phyloP scores from a whole-genome alignment of 345 rosid genomes.

The Camelina hispida region DNA sequence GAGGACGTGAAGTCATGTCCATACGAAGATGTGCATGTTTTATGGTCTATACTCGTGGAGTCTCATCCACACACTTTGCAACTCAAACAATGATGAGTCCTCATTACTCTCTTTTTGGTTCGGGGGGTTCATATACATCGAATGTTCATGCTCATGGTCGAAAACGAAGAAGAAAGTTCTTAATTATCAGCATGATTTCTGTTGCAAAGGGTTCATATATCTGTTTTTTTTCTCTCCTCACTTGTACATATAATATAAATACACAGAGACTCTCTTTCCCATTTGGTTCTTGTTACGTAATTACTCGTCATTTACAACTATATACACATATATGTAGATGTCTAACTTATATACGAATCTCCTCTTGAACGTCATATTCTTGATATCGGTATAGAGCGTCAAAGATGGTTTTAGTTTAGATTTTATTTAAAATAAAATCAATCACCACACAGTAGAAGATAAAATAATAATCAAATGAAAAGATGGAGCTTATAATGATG shows the following conservation, averaged over 20 bases:
- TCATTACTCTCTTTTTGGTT: conserved; percentile 35
- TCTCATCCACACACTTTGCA: conserved; percentile 61
- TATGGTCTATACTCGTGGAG: conserved; percentile 90
- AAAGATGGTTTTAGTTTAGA: background rate
- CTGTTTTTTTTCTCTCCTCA: conserved; percentile 21
- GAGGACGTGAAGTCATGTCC: conserved; percentile 92
- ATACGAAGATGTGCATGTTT: conserved; percentile 88
- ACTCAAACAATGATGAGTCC: conserved; percentile 49
- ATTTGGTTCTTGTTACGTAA: background rate
- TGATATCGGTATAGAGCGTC: background rate
- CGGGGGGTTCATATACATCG: conserved; percentile 22
- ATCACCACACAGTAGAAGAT: background rate
- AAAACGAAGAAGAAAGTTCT: conserved; percentile 27
- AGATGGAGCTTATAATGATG: background rate
- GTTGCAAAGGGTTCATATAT: background rate
- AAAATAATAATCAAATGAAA: background rate
- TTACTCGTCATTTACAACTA: background rate
- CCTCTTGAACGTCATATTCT: background rate
- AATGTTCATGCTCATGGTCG: conserved; percentile 31
- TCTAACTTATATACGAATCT: background rate
- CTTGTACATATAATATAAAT: conserved; percentile 40
- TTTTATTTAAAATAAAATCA: background rate
- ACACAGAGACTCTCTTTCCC: conserved; percentile 34
- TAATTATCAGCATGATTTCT: conserved; percentile 10
- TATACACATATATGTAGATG: background rate